Evolutionary conservation across 2,329 filamentous ascomycete species (phyloP), one percentile per base, ranked within the genome.

Genomic region (Leptodontidium sp.): DNA sequence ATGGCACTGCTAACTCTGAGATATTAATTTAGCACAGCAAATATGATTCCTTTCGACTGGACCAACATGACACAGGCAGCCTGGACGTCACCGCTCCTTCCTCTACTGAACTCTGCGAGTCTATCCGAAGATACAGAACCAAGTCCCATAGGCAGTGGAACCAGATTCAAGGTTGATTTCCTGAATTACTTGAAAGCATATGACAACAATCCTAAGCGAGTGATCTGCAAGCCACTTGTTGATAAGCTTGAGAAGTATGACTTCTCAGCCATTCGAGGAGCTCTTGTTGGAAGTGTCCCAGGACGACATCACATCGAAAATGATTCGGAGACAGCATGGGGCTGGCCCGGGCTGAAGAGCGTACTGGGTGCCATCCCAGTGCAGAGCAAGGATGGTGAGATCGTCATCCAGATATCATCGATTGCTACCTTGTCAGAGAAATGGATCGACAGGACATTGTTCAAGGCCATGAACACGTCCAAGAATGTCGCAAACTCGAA

Each of bases 21-120:
- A 29, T 53, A 1, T 40, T 5, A 40, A 2, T 29, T 5, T 45
- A 59, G 57, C 74, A 97, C 94, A 0, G 93, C 94, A 21, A 97
- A 97, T 74, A 93, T 97, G 91, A 95, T 97, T n/a, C 77, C 85
- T 4, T 89, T 90, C 66, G 94, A 97, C 78, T 97, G 94, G 94
- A 86, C 84, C 1, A 96, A 96, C 74, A 92, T 97, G 91, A 92
- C 90, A 0, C 93, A 97, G 78, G 93, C 88, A 1, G 87, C 92
- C 5, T 97, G 94, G 94, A 84, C 82, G 61, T 95, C 93, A 0
- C 93, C 93, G 0, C 77, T 87, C 1, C 86, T 97, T 0, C 89
- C 91, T 0, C 43, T 68, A 35, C 53, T 70, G n/a, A 35, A 45
- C 15, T 17, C 15, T 0, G 50, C 32, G 2, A 6, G 61, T 26